Conservation (phyloP, 257 asterid genomes). For the Forsythia viridissima region DNA sequence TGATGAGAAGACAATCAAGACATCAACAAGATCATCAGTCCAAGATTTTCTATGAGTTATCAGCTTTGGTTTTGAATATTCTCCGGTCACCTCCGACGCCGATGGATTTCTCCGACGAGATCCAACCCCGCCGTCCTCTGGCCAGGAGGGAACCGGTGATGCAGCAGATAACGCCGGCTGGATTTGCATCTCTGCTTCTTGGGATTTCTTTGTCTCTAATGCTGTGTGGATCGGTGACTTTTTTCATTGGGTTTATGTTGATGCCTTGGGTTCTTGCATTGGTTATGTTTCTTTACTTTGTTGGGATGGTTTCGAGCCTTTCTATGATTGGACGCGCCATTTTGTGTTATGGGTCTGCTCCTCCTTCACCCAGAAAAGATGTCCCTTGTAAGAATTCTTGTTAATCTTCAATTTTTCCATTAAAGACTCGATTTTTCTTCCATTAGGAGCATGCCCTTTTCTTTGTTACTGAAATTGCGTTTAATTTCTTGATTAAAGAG, state of each 20-base stretch:
- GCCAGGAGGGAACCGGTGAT: constrained; percentile 30
- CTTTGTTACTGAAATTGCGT: too few relatives aligned
- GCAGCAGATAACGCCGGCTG: constrained; percentile 73
- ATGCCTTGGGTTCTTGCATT: constrained; percentile 99
- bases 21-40: constrained; percentile 39
- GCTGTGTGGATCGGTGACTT: constrained; percentile 90
- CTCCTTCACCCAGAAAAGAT: constrained; percentile 52
- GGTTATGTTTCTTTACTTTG: constrained; percentile 64
- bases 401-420: not conserved
- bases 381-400: constrained; percentile 48
- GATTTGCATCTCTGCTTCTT: constrained; percentile 71
- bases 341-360: constrained; percentile 39
- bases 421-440: not conserved
- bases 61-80: constrained; percentile 42
- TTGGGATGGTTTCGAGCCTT: constrained; percentile 74
- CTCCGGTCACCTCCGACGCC: constrained; percentile 45
- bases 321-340: constrained; percentile 77
- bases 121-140: constrained; percentile 18
- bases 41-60: constrained; percentile 43
- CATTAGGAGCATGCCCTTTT: too few relatives aligned
- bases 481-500: too few relatives aligned
- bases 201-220: constrained; percentile 74
- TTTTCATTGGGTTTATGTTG: constrained; percentile 83
- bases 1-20: constrained; percentile 40
- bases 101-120: constrained; percentile 26